phyloP scores from a whole-genome alignment of 805 yeast genomes.

The Kluyveromyces nonfermentans region DNA sequence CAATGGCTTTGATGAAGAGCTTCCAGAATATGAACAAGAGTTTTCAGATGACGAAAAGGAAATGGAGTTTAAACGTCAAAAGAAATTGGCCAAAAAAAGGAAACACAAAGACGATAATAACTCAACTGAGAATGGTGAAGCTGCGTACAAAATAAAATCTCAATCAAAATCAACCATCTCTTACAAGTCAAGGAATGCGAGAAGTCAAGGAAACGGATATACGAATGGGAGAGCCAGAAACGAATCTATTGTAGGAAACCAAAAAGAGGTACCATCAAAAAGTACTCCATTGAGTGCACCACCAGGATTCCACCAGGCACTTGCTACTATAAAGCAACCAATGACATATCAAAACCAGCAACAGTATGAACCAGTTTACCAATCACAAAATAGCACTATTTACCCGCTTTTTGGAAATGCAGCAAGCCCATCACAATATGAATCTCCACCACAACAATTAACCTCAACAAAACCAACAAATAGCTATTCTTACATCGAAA shows the following conservation, averaged over 20 bases:
- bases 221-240: neutral
- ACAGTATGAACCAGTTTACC: neutral
- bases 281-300: conserved; percentile 1
- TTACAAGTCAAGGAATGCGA: conserved; percentile 3
- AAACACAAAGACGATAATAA: conserved; percentile 24
- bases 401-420: neutral
- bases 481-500: neutral
- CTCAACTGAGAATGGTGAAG: neutral
- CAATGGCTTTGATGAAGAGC: conserved; percentile 88
- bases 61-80: conserved; percentile 52
- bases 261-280: neutral
- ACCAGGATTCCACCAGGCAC: neutral
- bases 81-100: conserved; percentile 50
- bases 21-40: conserved; percentile 89
- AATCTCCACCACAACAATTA: neutral
- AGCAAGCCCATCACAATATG: neutral
- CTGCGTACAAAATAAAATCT: neutral
- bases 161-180: neutral
- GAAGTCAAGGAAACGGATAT: conserved; percentile 8
- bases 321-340: neutral
- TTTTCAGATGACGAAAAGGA: conserved; percentile 93
- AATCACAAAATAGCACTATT: neutral
- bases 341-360: neutral
- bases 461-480: neutral
- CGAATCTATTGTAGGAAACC: neutral